These are phyloP conservation scores for Ceratobasidium sp. DNA, from an alignment of 1,284 basidiomycete genomes.

Conservation along the genomic window DNA sequence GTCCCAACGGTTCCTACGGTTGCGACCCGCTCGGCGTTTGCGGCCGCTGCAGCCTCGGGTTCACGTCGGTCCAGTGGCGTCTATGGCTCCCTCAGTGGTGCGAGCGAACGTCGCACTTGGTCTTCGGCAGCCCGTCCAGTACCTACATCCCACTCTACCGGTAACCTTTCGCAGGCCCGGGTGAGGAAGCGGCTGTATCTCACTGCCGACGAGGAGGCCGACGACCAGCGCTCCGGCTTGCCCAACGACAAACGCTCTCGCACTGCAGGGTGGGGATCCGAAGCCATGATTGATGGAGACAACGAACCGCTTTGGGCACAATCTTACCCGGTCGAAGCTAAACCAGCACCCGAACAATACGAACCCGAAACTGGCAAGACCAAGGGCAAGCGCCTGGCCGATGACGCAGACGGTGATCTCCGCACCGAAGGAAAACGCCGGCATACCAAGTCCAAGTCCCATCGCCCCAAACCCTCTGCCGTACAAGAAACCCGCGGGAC, in stretches of 20 bases:
- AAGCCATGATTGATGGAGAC: slow-evolving; percentile 36
- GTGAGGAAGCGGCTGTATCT: slow-evolving; percentile 31
- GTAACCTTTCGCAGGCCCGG: slow-evolving; percentile 8
- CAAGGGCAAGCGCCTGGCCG: slow-evolving; percentile 43
- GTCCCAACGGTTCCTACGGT: slow-evolving; percentile 28
- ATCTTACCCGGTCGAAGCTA: slow-evolving; percentile 14
- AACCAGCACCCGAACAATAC: neutral
- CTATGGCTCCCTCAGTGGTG: neutral
- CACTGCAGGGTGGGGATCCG: slow-evolving; percentile 32
- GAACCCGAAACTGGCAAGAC: slow-evolving; percentile 14
- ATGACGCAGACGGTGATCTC: slow-evolving; percentile 53
- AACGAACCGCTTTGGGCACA: slow-evolving; percentile 30
- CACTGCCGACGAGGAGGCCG: slow-evolving; percentile 35
- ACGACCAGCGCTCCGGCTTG: neutral
- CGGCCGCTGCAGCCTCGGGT: slow-evolving; percentile 2
- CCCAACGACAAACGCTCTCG: slow-evolving; percentile 35
- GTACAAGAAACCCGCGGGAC: slow-evolving; percentile 58
- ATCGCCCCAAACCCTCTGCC: neutral
- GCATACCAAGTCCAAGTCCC: slow-evolving; percentile 39
- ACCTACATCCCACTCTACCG: neutral
- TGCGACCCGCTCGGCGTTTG: slow-evolving; percentile 23
- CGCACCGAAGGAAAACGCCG: slow-evolving; percentile 44
- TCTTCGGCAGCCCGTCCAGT: slow-evolving; percentile 9
- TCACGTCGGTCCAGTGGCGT: neutral
- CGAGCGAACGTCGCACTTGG: neutral